Evolutionary conservation across 345 rosid genomes (phyloP).

Genomic region (Nasturtium officinale): DNA sequence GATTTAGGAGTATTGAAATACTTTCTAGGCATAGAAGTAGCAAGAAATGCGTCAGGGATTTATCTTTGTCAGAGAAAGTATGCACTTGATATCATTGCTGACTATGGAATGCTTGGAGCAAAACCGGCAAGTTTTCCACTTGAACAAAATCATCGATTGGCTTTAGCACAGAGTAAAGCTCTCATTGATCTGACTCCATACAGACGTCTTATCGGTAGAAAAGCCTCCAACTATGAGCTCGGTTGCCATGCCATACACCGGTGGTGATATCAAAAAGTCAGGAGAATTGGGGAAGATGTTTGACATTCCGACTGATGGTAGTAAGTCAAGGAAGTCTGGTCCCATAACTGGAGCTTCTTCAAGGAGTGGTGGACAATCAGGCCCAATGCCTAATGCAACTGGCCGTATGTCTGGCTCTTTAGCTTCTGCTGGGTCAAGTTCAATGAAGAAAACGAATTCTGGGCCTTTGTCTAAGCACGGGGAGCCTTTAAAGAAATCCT

Average conservation of each 20-base stretch:
- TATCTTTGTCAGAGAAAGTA: no score
- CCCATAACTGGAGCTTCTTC: conserved; percentile 80
- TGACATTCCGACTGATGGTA: conserved; percentile 85
- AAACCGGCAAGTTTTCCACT: no score
- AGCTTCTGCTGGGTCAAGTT: conserved; percentile 70
- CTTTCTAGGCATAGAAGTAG: no score
- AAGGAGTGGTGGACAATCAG: conserved; percentile 86
- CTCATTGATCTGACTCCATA: no score
- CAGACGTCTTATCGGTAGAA: no score
- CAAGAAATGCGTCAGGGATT: no score
- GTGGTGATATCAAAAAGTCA: conserved; percentile 95
- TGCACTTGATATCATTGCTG: no score
- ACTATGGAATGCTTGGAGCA: no score
- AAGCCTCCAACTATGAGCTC: conserved; percentile 92
- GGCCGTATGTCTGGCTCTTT: conserved; percentile 81
- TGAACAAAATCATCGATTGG: no score
- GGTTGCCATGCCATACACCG: conserved; percentile 89
- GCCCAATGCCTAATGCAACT: conserved; percentile 81
- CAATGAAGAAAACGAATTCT: conserved; percentile 88
- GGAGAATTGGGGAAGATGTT: conserved; percentile 99
- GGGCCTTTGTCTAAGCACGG: conserved; percentile 96
- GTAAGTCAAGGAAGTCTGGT: conserved; percentile 95
- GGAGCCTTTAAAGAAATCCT: conserved; percentile 86
- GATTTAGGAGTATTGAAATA: no score
- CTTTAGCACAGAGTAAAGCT: no score